Evolutionary conservation across 2,329 filamentous ascomycete species (phyloP).

Genomic region (Parafenestella ontariensis): DNA sequence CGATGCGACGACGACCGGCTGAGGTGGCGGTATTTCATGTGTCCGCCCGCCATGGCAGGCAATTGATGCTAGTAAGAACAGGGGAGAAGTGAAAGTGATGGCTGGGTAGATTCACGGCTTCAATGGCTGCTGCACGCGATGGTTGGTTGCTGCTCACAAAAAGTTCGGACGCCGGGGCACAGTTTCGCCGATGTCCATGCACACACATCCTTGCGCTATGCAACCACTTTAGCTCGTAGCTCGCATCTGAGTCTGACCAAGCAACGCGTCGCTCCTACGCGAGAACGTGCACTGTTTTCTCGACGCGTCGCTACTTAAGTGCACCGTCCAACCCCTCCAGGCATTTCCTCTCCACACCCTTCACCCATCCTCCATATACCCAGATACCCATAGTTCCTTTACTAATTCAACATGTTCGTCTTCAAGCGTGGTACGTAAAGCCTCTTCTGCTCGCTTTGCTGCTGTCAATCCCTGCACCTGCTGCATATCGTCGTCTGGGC

Average conservation of each 20-base stretch:
- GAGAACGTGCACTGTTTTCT: constrained; percentile 27
- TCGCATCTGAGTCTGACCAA: constrained; percentile 14
- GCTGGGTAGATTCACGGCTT: constrained; percentile 11
- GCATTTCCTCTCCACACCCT: constrained; percentile 26
- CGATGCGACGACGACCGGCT: constrained; percentile 86
- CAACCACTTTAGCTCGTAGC: constrained; percentile 33
- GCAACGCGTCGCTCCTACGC: constrained; percentile 27
- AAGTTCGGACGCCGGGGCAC: constrained; percentile 33
- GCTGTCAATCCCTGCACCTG: constrained; percentile 12
- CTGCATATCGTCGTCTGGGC: constrained; percentile 31
- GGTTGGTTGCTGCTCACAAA: constrained; percentile 19
- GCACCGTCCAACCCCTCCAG: constrained; percentile 27
- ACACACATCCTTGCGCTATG: constrained; percentile 8
- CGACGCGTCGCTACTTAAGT: constrained; percentile 43
- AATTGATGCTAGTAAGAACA: constrained; percentile 14
- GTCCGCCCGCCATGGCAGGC: constrained; percentile 78
- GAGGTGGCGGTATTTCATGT: constrained; percentile 87
- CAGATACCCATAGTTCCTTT: constrained; percentile 30
- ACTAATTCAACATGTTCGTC: constrained; percentile 49
- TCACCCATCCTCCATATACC: constrained; percentile 32
- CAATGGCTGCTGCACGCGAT: not conserved
- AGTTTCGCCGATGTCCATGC: constrained; percentile 18
- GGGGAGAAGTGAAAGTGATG: constrained; percentile 7
- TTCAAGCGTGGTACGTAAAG: constrained; percentile 51
- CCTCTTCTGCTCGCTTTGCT: constrained; percentile 6